Percentiles rank a stretch among this genome's conserved stretches.
These are phyloP conservation scores for Diaporthe sp. DNA, from an alignment of 2,329 filamentous ascomycete genomes.

Conservation along the genomic window DNA sequence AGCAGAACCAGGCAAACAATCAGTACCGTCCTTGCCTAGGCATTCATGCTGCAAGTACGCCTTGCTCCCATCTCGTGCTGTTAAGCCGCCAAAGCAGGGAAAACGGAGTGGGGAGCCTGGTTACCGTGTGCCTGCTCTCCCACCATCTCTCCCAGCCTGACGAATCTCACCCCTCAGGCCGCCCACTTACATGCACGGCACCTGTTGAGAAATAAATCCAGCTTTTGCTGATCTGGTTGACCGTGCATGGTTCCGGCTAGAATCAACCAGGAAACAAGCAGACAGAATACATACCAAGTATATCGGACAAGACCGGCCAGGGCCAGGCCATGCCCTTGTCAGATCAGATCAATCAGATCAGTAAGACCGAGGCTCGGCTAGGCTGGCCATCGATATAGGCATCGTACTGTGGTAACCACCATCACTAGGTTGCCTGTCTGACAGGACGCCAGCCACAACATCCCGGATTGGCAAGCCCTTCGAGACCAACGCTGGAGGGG, in stretches of 20 bases:
- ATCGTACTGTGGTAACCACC: not conserved
- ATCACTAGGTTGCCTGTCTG: conserved; percentile 22
- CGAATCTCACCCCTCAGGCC: not conserved
- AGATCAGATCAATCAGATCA: conserved; percentile 31
- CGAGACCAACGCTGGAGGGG: not conserved
- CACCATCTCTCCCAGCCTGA: not conserved
- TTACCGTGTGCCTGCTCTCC: not conserved
- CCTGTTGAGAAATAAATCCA: not conserved
- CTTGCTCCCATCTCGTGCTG: not conserved
- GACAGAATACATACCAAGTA: not conserved
- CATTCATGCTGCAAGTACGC: not conserved
- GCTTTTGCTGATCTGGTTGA: not conserved
- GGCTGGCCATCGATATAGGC: not conserved
- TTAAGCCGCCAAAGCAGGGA: not conserved
- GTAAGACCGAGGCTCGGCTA: conserved; percentile 24
- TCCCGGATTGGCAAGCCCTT: conserved; percentile 27
- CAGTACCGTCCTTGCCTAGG: not conserved
- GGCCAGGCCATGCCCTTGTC: not conserved
- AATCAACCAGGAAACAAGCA: not conserved
- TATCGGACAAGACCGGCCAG: not conserved
- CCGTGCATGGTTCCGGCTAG: not conserved
- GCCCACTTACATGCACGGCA: not conserved
- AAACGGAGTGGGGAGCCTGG: not conserved
- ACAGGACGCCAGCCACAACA: conserved; percentile 29
- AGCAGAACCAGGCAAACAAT: not conserved